Conservation (phyloP, 306 rosid genomes). For the Ormosia semicastrata region DNA sequence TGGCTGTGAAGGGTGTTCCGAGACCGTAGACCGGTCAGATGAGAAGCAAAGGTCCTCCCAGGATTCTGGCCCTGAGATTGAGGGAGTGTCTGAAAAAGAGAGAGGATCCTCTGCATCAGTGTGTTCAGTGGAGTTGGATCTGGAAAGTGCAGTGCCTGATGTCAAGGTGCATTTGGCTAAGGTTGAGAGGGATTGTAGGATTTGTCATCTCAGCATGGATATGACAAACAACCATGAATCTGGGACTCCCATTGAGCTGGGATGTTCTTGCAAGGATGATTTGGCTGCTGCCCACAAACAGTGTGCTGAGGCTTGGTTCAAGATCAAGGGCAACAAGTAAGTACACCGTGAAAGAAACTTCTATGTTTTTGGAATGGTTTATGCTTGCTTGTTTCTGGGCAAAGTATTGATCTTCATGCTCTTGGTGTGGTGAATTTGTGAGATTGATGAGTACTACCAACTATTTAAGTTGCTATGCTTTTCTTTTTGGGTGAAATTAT, state of each 20-base stretch:
- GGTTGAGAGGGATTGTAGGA: conserved; percentile 86
- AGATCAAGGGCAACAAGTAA: conserved; percentile 94
- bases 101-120: conserved; percentile 56
- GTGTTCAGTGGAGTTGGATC: conserved; percentile 70
- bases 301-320: conserved; percentile 98
- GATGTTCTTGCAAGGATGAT: conserved; percentile 91
- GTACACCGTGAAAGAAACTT: conserved; percentile 24
- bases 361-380: background rate
- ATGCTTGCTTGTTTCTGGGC: background rate
- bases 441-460: conserved; percentile 1
- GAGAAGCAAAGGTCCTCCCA: conserved; percentile 40
- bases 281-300: conserved; percentile 94
- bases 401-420: background rate
- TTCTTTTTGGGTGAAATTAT: background rate
- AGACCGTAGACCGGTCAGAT: conserved; percentile 19
- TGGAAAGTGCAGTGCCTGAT: conserved; percentile 52
- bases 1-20: conserved; percentile 25
- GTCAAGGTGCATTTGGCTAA: conserved; percentile 55
- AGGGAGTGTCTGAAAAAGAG: conserved; percentile 37
- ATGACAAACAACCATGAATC: conserved; percentile 67
- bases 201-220: conserved; percentile 71
- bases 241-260: conserved; percentile 78
- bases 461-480: background rate
- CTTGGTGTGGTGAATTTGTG: background rate
- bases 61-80: conserved; percentile 54